Conservation (phyloP, 805 yeast genomes). For the Lachancea thermotolerans region DNA sequence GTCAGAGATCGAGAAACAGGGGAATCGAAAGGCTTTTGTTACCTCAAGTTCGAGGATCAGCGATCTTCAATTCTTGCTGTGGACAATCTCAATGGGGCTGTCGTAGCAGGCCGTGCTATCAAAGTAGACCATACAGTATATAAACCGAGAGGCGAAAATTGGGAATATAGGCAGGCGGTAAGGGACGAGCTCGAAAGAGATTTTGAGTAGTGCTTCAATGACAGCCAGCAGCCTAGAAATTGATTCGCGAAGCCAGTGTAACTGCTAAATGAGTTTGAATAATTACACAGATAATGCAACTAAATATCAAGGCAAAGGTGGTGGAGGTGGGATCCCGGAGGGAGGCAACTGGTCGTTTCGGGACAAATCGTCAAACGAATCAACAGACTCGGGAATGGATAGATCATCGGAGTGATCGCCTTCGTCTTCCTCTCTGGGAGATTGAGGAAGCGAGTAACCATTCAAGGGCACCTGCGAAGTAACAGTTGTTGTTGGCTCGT, state of each 20-base stretch:
- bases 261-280: conserved; percentile 2
- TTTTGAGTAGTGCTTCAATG: background rate
- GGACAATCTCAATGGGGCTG: conserved; percentile 75
- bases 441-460: background rate
- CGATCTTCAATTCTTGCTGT: conserved; percentile 77
- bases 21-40: conserved; percentile 68
- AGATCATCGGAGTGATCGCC: conserved; percentile 19
- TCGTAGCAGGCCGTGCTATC: conserved; percentile 42
- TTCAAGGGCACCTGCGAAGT: background rate
- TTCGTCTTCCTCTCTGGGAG: conserved; percentile 5
- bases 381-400: conserved; percentile 33
- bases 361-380: conserved; percentile 18
- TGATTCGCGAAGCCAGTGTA: background rate
- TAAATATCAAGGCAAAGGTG: conserved; percentile 21
- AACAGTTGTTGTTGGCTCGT: conserved; percentile 3
- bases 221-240: too few species aligned
- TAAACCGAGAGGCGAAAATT: conserved; percentile 46
- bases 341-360: conserved; percentile 11
- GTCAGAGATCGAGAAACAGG: conserved; percentile 62
- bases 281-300: background rate
- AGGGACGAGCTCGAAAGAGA: conserved; percentile 30
- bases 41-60: conserved; percentile 75
- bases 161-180: conserved; percentile 38
- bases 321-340: conserved; percentile 29
- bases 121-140: conserved; percentile 70